phyloP scores from a whole-genome alignment of 371 early-diverging fungal species.

The Capniomyces stellatus region DNA sequence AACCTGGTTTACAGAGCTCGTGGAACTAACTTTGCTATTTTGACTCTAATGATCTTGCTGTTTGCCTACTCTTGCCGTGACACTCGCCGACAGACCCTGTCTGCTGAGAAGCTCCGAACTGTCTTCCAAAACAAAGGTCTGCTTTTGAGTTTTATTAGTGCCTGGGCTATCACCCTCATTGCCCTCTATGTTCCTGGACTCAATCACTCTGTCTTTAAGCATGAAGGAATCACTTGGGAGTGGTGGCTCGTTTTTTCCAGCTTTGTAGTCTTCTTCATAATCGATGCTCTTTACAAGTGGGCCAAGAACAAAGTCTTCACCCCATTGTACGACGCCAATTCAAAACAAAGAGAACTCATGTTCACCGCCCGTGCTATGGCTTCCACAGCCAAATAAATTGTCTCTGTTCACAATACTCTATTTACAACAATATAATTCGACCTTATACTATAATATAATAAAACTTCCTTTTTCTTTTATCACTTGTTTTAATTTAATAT shows the following conservation, averaged over 20 bases:
- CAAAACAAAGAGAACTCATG: slow-evolving; percentile 6
- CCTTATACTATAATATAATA: too few species aligned
- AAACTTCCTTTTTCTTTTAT: too few species aligned
- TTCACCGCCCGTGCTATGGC: neutral
- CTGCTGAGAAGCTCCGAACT: slow-evolving; percentile 12
- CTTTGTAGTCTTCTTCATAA: neutral
- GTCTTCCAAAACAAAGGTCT: slow-evolving; percentile 38
- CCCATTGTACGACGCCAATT: slow-evolving; percentile 14
- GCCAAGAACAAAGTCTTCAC: slow-evolving; percentile 23
- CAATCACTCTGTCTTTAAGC: slow-evolving; percentile 47
- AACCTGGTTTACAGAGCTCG: slow-evolving; percentile 52
- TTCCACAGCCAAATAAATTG: too few species aligned
- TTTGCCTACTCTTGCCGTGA: slow-evolving; percentile 59
- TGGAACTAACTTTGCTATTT: slow-evolving; percentile 43
- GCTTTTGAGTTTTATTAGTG: slow-evolving; percentile 30
- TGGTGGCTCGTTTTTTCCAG: slow-evolving; percentile 39
- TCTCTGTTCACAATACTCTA: too few species aligned
- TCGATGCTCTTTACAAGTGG: slow-evolving; percentile 19
- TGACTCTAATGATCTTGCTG: slow-evolving; percentile 41
- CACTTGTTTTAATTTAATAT: too few species aligned
- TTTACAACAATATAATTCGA: too few species aligned
- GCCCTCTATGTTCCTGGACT: slow-evolving; percentile 49
- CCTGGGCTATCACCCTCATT: slow-evolving; percentile 32
- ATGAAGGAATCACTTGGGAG: slow-evolving; percentile 46
- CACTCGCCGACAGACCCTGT: slow-evolving; percentile 32